phyloP scores from a whole-genome alignment of 257 asterid genomes.

The Solanum corneliomulleri region DNA sequence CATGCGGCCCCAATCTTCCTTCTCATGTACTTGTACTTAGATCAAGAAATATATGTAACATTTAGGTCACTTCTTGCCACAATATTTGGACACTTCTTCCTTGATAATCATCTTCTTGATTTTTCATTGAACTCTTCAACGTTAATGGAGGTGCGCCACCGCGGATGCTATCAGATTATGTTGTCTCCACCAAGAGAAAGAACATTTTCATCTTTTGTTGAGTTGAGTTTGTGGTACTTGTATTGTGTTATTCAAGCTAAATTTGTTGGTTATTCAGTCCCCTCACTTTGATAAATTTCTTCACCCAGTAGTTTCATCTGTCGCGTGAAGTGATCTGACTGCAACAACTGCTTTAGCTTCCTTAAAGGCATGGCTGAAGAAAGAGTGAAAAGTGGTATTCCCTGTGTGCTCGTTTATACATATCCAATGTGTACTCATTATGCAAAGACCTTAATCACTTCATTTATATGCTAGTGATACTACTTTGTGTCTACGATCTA shows the following conservation, averaged over 20 bases:
- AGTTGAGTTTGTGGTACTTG: not conserved
- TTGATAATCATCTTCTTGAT: not conserved
- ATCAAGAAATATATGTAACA: not conserved
- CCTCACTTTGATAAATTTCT: not conserved
- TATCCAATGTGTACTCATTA: not conserved
- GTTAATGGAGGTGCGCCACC: not conserved
- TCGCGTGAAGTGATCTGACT: not conserved
- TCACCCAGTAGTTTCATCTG: not conserved
- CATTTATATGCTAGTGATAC: not conserved
- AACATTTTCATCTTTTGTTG: not conserved
- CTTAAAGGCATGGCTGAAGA: not conserved
- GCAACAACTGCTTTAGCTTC: not conserved
- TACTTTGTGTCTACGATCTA: not conserved
- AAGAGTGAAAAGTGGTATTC: not conserved
- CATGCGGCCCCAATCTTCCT: not conserved
- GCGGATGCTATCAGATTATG: not conserved
- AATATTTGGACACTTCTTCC: not conserved
- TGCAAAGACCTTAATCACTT: not conserved
- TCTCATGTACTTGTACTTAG: not conserved
- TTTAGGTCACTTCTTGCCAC: not conserved
- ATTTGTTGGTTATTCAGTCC: not conserved
- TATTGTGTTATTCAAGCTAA: not conserved
- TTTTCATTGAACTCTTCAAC: not conserved
- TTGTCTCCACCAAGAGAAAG: not conserved
- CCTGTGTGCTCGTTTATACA: not conserved